Base-by-base conservation (phyloP, 495 filamentous ascomycete species). In the Chlorociboria aeruginascens region DNA sequence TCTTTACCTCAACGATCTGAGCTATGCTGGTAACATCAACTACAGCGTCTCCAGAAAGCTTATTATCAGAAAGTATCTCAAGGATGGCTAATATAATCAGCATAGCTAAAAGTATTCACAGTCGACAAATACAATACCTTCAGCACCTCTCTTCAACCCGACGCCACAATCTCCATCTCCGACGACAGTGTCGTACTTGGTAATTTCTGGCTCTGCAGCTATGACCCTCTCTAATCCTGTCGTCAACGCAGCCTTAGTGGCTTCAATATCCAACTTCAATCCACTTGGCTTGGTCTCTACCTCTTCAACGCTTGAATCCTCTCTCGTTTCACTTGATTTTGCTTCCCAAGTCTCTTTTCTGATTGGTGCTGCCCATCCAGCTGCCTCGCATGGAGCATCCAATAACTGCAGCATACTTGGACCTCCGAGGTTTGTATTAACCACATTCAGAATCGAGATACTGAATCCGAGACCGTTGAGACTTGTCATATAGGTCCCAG, bases 91-190 rank as follows among this genome's bases (percentile, higher is more conserved):
- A 3, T 46, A 30, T 8, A 33, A 45, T 33, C 4, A 32, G 31
- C 17, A 44, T 1, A 44, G 1, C 3, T 44, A 32, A 6, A 2
- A 32, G 30, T 16, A 6, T 6, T 12, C 3, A 40, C 16, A 40
- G 9, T 40, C 3, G 9, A 40, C 7, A 14, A 44, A 32, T 14
- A 32, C 46, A 13, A 43, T 8, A 79, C 78, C 71, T 72, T 96
- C 87, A 31, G 92, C 92, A 17, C 92, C 92, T 44, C 89, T 77
- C 68, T 86, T 87, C 34, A 98, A 69, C 0, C 88, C 88, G 29
- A 88, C 81, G 1, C 92, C 92, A 63, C 92, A 98, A 66, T 98
- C 92, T 36, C 92, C 92, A 62, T 98, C 92, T 41, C 92, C 92
- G 42, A 95, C 88, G 25, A 94, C 76, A 1, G 87, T 93, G 60